Conservation (phyloP, 192 early-diverging fungal species). For the Coemansia sp. region DNA sequence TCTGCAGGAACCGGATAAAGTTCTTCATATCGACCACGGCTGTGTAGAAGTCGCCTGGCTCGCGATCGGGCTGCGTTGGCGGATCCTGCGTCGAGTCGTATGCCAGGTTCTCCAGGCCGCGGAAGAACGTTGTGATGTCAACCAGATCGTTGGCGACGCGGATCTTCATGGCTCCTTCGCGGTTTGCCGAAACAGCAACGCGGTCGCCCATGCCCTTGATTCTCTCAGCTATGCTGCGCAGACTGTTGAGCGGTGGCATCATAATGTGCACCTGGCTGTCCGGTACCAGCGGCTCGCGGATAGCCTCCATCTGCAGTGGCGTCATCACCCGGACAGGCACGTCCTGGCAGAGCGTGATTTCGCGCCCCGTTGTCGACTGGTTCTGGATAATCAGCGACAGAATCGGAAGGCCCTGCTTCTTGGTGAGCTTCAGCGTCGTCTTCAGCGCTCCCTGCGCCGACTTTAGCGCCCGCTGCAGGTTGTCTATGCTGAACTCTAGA, state of each 20-base stretch:
- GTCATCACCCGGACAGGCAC: constrained; percentile 62
- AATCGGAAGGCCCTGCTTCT: constrained; percentile 51
- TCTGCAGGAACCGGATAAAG: constrained; percentile 75
- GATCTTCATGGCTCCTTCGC: constrained; percentile 64
- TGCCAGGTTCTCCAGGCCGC: constrained; percentile 61
- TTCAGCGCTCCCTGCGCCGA: constrained; percentile 58
- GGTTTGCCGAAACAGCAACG: constrained; percentile 70
- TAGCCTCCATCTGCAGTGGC: constrained; percentile 56
- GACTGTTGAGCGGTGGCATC: constrained; percentile 66
- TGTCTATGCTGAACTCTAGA: constrained; percentile 66
- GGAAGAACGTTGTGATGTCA: constrained; percentile 61
- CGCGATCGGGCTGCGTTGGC: constrained; percentile 29
- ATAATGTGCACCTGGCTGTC: constrained; percentile 72
- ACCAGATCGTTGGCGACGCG: constrained; percentile 62
- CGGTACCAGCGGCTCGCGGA: constrained; percentile 62
- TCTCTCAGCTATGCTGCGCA: constrained; percentile 67
- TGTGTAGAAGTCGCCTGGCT: constrained; percentile 59
- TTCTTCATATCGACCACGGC: constrained; percentile 70
- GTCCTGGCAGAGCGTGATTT: constrained; percentile 58
- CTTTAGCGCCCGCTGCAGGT: constrained; percentile 63
- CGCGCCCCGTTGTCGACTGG: constrained; percentile 29
- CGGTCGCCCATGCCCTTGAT: constrained; percentile 64
- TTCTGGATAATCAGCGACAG: constrained; percentile 35
- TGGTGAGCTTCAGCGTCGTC: constrained; percentile 64
- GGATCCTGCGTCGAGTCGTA: constrained; percentile 55